Evolutionary conservation across 176 grass and related monocot genomes (phyloP), one percentile per base, ranked within the genome.

Genomic region (Phragmites australis): DNA sequence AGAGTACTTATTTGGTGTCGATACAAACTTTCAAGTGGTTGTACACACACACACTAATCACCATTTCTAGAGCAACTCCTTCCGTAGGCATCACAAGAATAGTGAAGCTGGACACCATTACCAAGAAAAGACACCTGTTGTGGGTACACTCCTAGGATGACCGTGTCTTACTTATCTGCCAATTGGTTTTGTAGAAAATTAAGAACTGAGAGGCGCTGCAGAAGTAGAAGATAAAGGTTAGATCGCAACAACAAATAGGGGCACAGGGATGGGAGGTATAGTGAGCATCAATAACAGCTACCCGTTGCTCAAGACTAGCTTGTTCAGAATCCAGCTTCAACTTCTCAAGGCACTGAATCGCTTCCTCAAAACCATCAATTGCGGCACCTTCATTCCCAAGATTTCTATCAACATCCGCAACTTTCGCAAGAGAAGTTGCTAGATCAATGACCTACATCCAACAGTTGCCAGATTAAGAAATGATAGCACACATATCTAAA

Each of bases 351-450:
- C 95, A 94, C 44, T 85, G 70, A 80, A 98, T 88, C 45, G 96
- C 96, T 83, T 99, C 96, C 34, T 99, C 77, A 79, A 99, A 99
- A 59, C 88, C 86, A 66, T 82, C 79, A 10, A 91, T 68, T 57
- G 92, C 92, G 0, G 55, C 46, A 17, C 85, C 81, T 57, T 95
- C 86, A 3, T 95, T 87, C 12, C 92, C 92, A 30, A 95, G 90
- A 89, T 95, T 99, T 86, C 88, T 91, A 63, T 99, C 92, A 0
- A 86, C 84, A 83, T 99, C 96, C 11, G 96, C 92, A 43, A 99
- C 92, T 99, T 95, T 95, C 32, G 92, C 96, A 71, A 99, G 88
- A 72, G 96, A 99, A 81, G 92, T 87, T 60, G 96, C 96, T 37
- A 99, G 65, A 89, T 95, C 96, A 64, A 99, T 84, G 47, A 93